Conservation (phyloP, 495 filamentous ascomycete genomes). For the Talaromyces borbonicus region DNA sequence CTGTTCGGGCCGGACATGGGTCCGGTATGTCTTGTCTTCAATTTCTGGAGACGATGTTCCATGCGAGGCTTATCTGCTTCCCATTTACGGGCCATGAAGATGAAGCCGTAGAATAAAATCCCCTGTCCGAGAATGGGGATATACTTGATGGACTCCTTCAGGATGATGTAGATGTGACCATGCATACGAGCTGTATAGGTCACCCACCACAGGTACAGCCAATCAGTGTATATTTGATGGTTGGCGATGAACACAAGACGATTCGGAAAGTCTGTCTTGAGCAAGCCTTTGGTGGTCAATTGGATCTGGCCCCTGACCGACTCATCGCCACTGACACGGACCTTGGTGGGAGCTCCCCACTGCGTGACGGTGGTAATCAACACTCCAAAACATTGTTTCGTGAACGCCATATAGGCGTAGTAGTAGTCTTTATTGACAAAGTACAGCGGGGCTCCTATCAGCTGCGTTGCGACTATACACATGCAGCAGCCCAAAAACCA, state of each 20-base stretch:
- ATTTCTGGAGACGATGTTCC: conserved; percentile 47
- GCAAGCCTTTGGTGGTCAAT: conserved; percentile 41
- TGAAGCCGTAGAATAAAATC: conserved; percentile 62
- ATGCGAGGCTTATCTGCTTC: conserved; percentile 50
- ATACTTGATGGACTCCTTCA: conserved; percentile 58
- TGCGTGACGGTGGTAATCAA: conserved; percentile 50
- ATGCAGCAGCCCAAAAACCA: conserved; percentile 55
- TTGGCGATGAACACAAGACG: conserved; percentile 56
- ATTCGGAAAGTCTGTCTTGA: conserved; percentile 50
- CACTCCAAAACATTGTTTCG: conserved; percentile 54
- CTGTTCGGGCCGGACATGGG: conserved; percentile 37
- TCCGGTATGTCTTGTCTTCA: conserved; percentile 42
- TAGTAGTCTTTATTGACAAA: conserved; percentile 49
- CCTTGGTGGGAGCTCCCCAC: conserved; percentile 50
- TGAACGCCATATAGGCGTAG: conserved; percentile 56
- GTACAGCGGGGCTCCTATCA: conserved; percentile 50
- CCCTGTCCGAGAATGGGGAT: conserved; percentile 53
- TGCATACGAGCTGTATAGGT: conserved; percentile 56
- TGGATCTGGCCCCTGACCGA: conserved; percentile 49
- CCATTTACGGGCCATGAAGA: conserved; percentile 64
- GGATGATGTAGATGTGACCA: conserved; percentile 58
- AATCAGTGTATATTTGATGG: conserved; percentile 63
- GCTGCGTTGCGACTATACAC: conserved; percentile 42
- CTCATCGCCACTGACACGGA: conserved; percentile 52
- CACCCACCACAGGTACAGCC: conserved; percentile 65